phyloP scores from a whole-genome alignment of 129 eudicot genomes.

The Ambrosia artemisiifolia region DNA sequence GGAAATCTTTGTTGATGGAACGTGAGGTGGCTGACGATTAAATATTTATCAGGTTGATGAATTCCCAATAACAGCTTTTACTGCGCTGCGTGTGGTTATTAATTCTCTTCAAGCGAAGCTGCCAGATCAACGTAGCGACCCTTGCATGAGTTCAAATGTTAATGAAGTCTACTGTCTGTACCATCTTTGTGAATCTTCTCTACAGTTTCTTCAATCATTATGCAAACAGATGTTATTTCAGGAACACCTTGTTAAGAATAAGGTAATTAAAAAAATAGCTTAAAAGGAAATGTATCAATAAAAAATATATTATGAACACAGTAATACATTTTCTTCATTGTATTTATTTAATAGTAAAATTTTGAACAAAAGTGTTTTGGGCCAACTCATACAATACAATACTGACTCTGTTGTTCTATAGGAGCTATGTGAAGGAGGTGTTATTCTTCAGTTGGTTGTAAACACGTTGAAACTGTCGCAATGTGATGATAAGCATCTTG shows the following conservation, averaged over 20 bases:
- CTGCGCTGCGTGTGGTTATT: slow-evolving; percentile 48
- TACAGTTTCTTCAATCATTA: slow-evolving; percentile 65
- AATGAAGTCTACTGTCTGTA: slow-evolving; percentile 47
- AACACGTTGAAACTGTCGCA: slow-evolving; percentile 43
- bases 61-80: slow-evolving; percentile 56
- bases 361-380: neutral
- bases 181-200: slow-evolving; percentile 74
- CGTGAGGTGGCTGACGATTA: slow-evolving; percentile 13
- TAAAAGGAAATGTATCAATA: neutral
- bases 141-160: slow-evolving; percentile 19
- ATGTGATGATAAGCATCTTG: slow-evolving; percentile 29
- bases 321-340: too few species aligned
- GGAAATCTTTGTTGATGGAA: neutral
- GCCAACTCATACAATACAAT: neutral
- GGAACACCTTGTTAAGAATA: slow-evolving; percentile 53
- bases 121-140: slow-evolving; percentile 23
- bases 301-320: too few species aligned
- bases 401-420: slow-evolving; percentile 23
- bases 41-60: slow-evolving; percentile 58
- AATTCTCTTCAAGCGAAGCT: slow-evolving; percentile 52
- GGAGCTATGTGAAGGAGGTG: slow-evolving; percentile 71
- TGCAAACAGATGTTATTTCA: slow-evolving; percentile 58
- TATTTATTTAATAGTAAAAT: too few species aligned
- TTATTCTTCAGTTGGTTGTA: slow-evolving; percentile 54
- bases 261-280: slow-evolving; percentile 31